Percentiles rank a stretch among this genome's conserved stretches.
These are phyloP conservation scores for Pseudopyrenochaeta lycopersici DNA, from an alignment of 2,329 filamentous ascomycete genomes.

Conservation along the genomic window DNA sequence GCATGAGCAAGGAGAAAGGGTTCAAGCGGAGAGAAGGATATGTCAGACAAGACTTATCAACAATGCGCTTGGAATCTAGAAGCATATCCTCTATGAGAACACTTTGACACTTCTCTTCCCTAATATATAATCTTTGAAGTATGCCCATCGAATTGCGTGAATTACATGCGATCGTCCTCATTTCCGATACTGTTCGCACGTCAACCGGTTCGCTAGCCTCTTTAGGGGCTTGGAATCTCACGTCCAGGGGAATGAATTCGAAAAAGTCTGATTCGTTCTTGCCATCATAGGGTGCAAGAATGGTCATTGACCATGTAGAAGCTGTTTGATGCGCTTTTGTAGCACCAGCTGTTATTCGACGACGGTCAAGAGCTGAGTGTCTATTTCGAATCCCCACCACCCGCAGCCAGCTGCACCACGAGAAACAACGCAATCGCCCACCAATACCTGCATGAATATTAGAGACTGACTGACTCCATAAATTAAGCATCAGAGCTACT, in stretches of 20 bases:
- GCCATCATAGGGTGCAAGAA: too few species aligned
- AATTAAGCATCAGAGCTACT: slow-evolving; percentile 23
- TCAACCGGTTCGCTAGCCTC: too few species aligned
- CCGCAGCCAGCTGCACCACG: slow-evolving; percentile 56
- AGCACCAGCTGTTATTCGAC: too few species aligned
- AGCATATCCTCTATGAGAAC: not conserved
- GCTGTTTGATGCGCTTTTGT: too few species aligned
- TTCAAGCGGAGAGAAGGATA: not conserved
- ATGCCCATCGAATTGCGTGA: not conserved
- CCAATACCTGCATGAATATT: slow-evolving; percentile 55
- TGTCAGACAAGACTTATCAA: not conserved
- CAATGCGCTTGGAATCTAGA: slow-evolving; percentile 7
- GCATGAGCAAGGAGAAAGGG: slow-evolving; percentile 2
- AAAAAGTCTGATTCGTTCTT: too few species aligned
- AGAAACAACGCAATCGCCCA: slow-evolving; percentile 60
- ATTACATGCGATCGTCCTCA: too few species aligned
- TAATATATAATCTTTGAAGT: too few species aligned
- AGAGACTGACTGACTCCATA: slow-evolving; percentile 6
- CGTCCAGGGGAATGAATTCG: too few species aligned
- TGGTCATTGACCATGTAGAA: too few species aligned
- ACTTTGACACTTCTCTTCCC: not conserved
- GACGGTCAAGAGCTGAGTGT: too few species aligned
- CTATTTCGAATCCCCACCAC: slow-evolving; percentile 45
- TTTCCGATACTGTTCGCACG: too few species aligned
- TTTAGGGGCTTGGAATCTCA: too few species aligned